phyloP scores from a whole-genome alignment of 2,329 filamentous ascomycete species.

The Corinectria fuckeliana region DNA sequence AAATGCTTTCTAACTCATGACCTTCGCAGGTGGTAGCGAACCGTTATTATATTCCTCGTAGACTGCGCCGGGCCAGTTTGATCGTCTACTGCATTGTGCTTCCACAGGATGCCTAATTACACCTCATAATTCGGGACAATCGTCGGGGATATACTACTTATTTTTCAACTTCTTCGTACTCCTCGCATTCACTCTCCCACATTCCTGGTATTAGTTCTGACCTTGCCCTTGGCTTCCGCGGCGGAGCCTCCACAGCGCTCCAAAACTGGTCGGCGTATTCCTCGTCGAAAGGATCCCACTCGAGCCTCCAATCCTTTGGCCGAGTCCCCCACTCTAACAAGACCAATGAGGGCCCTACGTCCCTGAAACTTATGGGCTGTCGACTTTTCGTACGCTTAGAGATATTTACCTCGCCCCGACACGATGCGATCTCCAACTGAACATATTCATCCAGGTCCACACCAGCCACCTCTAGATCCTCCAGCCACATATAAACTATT shows the following conservation, averaged over 20 bases:
- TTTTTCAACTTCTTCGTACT: no score
- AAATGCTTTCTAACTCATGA: no score
- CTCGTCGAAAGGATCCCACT: not conserved
- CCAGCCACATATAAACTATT: no score
- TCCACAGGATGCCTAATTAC: no score
- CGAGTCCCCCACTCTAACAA: not conserved
- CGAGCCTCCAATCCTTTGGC: not conserved
- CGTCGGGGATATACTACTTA: no score
- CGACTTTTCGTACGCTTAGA: no score
- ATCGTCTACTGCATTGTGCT: no score
- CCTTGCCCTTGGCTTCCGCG: not conserved
- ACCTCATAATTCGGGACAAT: no score
- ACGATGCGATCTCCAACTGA: not conserved
- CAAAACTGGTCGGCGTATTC: not conserved
- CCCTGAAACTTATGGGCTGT: not conserved
- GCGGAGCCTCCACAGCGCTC: not conserved
- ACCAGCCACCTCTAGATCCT: no score
- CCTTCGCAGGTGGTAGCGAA: no score
- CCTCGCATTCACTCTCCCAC: not conserved
- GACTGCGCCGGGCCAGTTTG: no score
- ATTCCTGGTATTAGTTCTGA: not conserved
- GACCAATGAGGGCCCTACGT: not conserved
- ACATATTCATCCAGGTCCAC: not conserved
- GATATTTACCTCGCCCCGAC: not conserved
- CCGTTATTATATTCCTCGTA: no score